Percentiles rank a stretch among this genome's conserved stretches.
phyloP scores from a whole-genome alignment of 225 moss, liverwort and hornwort genomes.

The Physcomitrellopsis africana region DNA sequence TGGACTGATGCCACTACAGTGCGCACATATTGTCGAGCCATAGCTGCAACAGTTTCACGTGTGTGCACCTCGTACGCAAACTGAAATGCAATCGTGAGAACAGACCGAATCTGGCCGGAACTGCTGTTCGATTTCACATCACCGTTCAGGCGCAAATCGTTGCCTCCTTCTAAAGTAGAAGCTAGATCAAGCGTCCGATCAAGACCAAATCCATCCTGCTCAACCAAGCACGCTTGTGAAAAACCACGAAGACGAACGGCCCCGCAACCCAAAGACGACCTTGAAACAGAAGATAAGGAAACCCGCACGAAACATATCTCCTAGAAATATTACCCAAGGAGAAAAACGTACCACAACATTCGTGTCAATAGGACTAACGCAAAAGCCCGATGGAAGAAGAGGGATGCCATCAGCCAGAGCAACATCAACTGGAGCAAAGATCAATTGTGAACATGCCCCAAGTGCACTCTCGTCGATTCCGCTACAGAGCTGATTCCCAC shows the following conservation, averaged over 20 bases:
- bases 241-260: not conserved
- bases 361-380: conserved; percentile 93
- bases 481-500: conserved; percentile 68
- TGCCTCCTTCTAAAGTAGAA: conserved; percentile 91
- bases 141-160: conserved; percentile 76
- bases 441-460: conserved; percentile 91
- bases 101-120: conserved; percentile 80
- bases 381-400: conserved; percentile 64
- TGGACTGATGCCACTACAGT: conserved; percentile 96
- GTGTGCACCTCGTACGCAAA: conserved; percentile 94
- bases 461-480: conserved; percentile 96
- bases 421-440: conserved; percentile 94
- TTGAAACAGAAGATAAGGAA: not conserved
- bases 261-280: not conserved
- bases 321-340: not conserved
- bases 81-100: conserved; percentile 95
- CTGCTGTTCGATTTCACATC: conserved; percentile 53
- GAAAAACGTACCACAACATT: conserved; percentile 60
- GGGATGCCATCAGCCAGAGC: conserved; percentile 90
- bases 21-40: conserved; percentile 95
- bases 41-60: conserved; percentile 83
- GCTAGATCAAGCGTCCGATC: conserved; percentile 92
- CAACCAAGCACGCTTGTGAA: not conserved
- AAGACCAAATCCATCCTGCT: conserved; percentile 87
- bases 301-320: not conserved